Conservation (phyloP, 163 green algal genomes). For the Volvox carteri region DNA sequence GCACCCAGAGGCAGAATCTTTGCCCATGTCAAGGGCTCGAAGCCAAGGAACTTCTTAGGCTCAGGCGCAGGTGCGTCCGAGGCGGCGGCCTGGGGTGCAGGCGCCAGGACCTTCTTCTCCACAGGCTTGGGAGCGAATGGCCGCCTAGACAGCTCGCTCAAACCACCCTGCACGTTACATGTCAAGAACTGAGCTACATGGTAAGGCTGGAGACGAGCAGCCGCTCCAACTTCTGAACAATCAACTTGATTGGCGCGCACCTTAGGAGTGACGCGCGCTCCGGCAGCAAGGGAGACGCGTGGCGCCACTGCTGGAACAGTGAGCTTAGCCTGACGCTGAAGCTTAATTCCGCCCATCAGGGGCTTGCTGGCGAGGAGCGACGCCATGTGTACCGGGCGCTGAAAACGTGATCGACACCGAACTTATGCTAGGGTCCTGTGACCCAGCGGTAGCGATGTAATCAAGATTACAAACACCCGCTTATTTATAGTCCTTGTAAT, state of each 20-base stretch:
- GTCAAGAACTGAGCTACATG: not conserved
- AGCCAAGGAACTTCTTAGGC: constrained; percentile 83
- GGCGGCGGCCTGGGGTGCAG: constrained; percentile 47
- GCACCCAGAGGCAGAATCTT: constrained; percentile 97
- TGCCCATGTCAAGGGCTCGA: constrained; percentile 80
- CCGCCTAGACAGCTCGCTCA: constrained; percentile 25
- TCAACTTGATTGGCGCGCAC: not conserved
- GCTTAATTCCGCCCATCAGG: constrained; percentile 46
- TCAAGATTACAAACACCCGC: not conserved
- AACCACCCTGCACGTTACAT: constrained; percentile 12
- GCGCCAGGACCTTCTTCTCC: constrained; percentile 56
- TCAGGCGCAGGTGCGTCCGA: constrained; percentile 56
- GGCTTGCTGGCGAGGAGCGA: constrained; percentile 37
- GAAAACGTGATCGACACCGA: constrained; percentile 37
- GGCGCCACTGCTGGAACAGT: constrained; percentile 36
- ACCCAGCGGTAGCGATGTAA: constrained; percentile 2
- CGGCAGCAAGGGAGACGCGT: not conserved
- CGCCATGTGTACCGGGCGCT: constrained; percentile 17
- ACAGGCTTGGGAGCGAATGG: constrained; percentile 45
- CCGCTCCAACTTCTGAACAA: not conserved
- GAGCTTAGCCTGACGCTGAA: constrained; percentile 33
- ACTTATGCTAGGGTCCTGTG: constrained; percentile 1
- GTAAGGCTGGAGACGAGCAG: not conserved
- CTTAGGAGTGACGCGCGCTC: constrained; percentile 15
- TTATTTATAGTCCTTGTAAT: not conserved